Evolutionary conservation across 2,329 filamentous ascomycete genomes (phyloP).

Genomic region (Neurospora sp.): DNA sequence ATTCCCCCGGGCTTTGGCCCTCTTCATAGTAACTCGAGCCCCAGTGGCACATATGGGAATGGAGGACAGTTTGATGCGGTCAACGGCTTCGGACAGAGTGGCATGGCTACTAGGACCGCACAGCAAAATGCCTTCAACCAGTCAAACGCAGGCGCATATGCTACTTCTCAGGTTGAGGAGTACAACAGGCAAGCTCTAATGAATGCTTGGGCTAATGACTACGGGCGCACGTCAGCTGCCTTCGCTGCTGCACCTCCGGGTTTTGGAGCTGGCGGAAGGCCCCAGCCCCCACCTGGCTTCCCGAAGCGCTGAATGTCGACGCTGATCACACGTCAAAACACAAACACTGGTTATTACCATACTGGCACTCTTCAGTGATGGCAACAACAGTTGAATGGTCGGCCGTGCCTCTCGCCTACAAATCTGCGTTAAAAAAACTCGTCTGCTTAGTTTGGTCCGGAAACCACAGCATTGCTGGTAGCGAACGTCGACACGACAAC

Average conservation of each 20-base stretch:
- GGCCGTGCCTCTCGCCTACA: not conserved
- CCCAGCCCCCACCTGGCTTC: not conserved
- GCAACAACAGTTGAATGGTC: not conserved
- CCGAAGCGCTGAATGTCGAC: not conserved
- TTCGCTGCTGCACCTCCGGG: not conserved
- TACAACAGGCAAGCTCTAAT: slow-evolving; percentile 5
- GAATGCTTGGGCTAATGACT: slow-evolving; percentile 5
- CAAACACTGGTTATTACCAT: not conserved
- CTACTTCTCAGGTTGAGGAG: not conserved
- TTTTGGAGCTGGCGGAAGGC: not conserved
- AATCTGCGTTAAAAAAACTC: not conserved
- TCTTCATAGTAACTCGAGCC: not conserved
- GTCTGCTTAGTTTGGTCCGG: not conserved
- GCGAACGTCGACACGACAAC: not conserved
- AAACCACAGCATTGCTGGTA: not conserved
- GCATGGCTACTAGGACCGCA: not conserved
- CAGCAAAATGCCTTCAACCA: not conserved
- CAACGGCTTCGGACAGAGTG: not conserved
- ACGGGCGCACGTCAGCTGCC: not conserved
- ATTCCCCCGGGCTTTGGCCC: slow-evolving; percentile 2
- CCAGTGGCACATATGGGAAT: not conserved
- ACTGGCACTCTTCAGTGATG: not conserved
- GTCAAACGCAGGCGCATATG: slow-evolving; percentile 1
- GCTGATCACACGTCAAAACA: not conserved
- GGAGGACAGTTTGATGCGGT: not conserved